Conservation (phyloP, 2,329 filamentous ascomycete genomes). For the Lizonia empirigonia region DNA sequence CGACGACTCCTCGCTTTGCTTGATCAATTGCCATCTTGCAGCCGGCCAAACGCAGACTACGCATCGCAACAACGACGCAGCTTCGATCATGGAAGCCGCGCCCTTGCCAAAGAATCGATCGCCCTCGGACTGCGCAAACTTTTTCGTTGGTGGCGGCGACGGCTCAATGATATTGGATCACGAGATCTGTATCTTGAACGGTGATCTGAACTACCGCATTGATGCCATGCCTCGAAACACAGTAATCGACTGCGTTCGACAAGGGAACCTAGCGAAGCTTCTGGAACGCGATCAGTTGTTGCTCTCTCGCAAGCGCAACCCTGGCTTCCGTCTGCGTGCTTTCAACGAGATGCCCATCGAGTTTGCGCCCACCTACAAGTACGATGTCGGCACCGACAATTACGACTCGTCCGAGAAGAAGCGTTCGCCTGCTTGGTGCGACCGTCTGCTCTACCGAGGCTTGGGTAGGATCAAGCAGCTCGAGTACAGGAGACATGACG, state of each 20-base stretch:
- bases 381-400: constrained; percentile 91
- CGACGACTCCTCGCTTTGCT: constrained; percentile 92
- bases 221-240: constrained; percentile 95
- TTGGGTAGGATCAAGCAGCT: constrained; percentile 81
- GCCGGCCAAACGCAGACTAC: constrained; percentile 91
- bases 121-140: constrained; percentile 69
- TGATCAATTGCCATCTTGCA: constrained; percentile 96
- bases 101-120: constrained; percentile 76
- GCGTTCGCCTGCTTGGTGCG: constrained; percentile 93
- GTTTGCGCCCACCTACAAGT: constrained; percentile 97
- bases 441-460: constrained; percentile 86
- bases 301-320: constrained; percentile 85
- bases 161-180: constrained; percentile 95
- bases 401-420: constrained; percentile 97
- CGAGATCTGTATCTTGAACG: constrained; percentile 95
- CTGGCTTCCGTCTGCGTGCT: constrained; percentile 82
- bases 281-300: constrained; percentile 93
- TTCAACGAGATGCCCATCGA: constrained; percentile 91
- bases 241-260: constrained; percentile 82
- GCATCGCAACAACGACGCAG: constrained; percentile 89
- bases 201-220: constrained; percentile 97
- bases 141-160: constrained; percentile 89
- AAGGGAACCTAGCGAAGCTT: constrained; percentile 81
- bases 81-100: constrained; percentile 81
- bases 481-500: constrained; percentile 85